Percentiles rank a stretch among this genome's conserved stretches.
Conservation (phyloP, 106 monocot species). For the Dactylorhiza incarnata region DNA sequence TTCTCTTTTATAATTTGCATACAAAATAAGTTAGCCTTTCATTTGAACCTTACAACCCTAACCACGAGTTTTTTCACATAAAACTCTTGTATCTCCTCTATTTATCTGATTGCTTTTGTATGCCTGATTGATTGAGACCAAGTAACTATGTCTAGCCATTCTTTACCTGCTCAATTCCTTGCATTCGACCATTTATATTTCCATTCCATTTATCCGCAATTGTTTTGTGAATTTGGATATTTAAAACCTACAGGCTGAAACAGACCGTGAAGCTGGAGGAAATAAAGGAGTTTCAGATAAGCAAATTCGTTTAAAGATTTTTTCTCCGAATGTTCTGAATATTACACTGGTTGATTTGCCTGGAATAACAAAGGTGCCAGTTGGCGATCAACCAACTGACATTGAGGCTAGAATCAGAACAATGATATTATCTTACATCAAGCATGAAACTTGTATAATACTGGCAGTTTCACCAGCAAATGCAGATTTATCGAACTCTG, state of each 20-base stretch:
- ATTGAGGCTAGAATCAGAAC: conserved; percentile 89
- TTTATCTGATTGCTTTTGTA: too few relatives aligned
- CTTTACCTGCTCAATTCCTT: too few relatives aligned
- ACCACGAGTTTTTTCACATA: too few relatives aligned
- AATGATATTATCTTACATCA: conserved; percentile 93
- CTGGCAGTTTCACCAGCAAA: conserved; percentile 94
- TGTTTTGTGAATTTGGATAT: not conserved
- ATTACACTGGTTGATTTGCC: conserved; percentile 93
- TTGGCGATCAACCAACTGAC: conserved; percentile 92
- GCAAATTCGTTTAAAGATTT: conserved; percentile 86
- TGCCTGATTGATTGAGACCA: too few relatives aligned
- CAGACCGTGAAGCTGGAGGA: conserved; percentile 83
- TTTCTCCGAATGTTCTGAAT: conserved; percentile 92
- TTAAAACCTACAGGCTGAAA: conserved; percentile 64
- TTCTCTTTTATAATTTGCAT: too few relatives aligned
- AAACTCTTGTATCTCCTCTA: too few relatives aligned
- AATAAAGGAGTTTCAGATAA: conserved; percentile 95
- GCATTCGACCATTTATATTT: not conserved
- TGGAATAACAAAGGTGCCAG: conserved; percentile 96
- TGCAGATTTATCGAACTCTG: conserved; percentile 95
- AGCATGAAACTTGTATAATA: conserved; percentile 88
- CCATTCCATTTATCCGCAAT: not conserved
- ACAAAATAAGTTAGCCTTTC: too few relatives aligned
- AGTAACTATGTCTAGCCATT: too few relatives aligned
- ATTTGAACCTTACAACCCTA: too few relatives aligned